These are phyloP conservation scores for Pseudoneurospora amorphoporcata DNA, from an alignment of 495 filamentous ascomycete genomes.

Conservation along the genomic window DNA sequence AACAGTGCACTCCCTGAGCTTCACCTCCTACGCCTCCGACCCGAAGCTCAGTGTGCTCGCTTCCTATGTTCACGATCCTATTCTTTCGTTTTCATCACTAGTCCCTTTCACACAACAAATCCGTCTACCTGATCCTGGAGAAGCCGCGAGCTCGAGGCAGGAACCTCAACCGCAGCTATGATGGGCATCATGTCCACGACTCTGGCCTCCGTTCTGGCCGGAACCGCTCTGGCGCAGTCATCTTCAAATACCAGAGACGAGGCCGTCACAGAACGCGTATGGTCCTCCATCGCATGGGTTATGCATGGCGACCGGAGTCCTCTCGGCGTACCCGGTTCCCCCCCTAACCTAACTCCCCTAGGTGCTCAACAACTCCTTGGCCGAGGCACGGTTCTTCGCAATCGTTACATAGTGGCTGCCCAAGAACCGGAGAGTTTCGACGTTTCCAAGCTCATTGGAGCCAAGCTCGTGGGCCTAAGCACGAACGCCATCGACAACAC, in stretches of 20 bases:
- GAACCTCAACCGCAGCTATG: conserved; percentile 9
- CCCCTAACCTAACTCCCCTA: conserved; percentile 25
- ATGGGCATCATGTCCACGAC: conserved; percentile 3
- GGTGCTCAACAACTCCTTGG: conserved; percentile 31
- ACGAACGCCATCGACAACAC: conserved; percentile 26
- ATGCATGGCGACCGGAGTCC: conserved; percentile 34
- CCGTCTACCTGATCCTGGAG: not conserved
- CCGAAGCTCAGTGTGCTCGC: not conserved
- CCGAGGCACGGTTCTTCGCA: conserved; percentile 26
- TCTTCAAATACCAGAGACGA: not conserved
- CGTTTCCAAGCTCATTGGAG: conserved; percentile 5
- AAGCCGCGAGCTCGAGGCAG: not conserved
- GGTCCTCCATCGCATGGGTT: conserved; percentile 34
- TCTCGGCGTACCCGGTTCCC: not conserved
- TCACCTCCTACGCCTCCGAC: not conserved
- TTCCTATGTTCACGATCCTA: not conserved
- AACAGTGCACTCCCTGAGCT: not conserved
- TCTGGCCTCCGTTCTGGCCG: conserved; percentile 6
- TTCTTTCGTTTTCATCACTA: not conserved
- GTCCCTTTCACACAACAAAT: not conserved
- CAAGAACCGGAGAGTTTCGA: conserved; percentile 6
- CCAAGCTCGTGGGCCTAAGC: conserved; percentile 24
- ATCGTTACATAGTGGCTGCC: conserved; percentile 19
- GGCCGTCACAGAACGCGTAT: conserved; percentile 26
- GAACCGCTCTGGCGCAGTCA: conserved; percentile 12